These are phyloP conservation scores for Populus alba DNA, from an alignment of 345 rosid genomes.

Conservation along the genomic window DNA sequence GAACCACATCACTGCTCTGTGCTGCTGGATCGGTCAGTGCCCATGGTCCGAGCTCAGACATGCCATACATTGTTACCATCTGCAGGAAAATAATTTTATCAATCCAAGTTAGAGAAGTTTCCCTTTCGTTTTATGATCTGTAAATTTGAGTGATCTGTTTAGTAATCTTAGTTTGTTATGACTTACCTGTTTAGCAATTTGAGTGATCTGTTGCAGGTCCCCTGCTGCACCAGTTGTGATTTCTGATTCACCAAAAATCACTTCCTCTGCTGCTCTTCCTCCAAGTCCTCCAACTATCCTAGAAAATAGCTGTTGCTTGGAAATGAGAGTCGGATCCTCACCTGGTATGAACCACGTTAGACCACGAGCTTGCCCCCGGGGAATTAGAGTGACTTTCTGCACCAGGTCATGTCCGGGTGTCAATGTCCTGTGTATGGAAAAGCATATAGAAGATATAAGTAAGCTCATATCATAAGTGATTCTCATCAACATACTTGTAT, in stretches of 20 bases:
- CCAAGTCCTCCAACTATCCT: constrained; percentile 74
- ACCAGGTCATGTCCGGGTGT: constrained; percentile 71
- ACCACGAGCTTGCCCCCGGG: constrained; percentile 82
- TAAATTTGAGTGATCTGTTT: too few species aligned
- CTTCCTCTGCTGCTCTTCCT: constrained; percentile 70
- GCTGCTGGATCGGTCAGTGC: constrained; percentile 48
- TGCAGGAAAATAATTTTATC: constrained; percentile 13
- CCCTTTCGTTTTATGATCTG: too few species aligned
- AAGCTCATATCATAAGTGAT: neutral
- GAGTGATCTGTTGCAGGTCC: constrained; percentile 62
- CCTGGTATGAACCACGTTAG: constrained; percentile 71
- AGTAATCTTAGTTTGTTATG: too few species aligned
- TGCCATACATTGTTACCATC: constrained; percentile 80
- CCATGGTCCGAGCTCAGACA: constrained; percentile 83
- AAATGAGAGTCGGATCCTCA: constrained; percentile 57
- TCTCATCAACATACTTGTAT: neutral
- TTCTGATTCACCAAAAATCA: constrained; percentile 70
- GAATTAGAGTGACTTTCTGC: constrained; percentile 64
- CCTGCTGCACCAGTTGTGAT: constrained; percentile 71
- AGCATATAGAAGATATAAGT: neutral
- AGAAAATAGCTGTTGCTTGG: constrained; percentile 61
- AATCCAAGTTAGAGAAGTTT: neutral
- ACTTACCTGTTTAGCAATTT: constrained; percentile 64
- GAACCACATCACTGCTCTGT: constrained; percentile 51
- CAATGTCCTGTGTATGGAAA: constrained; percentile 38